Percentiles rank a stretch among this genome's conserved stretches.
phyloP scores from a whole-genome alignment of 2,329 filamentous ascomycete species.

The Penicillium sp. region DNA sequence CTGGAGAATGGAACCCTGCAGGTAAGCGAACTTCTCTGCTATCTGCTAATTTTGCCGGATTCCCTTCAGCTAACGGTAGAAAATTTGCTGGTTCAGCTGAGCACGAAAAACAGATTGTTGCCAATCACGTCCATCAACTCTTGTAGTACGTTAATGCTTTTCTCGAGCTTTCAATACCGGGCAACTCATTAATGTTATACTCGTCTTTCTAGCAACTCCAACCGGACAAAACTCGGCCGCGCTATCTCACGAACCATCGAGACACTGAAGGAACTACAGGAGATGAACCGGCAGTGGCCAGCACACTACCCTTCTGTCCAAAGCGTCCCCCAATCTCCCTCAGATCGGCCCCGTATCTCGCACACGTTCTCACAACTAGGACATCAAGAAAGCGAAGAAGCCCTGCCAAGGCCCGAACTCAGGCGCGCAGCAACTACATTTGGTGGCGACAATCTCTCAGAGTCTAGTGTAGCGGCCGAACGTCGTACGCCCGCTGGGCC shows the following conservation, averaged over 20 bases:
- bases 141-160: conserved; percentile 55
- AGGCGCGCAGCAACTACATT: conserved; percentile 68
- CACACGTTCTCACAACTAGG: conserved; percentile 34
- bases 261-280: conserved; percentile 72
- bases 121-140: conserved; percentile 83
- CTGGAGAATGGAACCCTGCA: conserved; percentile 44
- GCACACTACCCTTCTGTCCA: conserved; percentile 76
- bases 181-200: conserved; percentile 11
- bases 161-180: not conserved
- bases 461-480: conserved; percentile 69
- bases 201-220: conserved; percentile 59
- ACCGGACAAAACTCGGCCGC: conserved; percentile 77
- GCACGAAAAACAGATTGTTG: conserved; percentile 61
- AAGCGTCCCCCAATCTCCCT: conserved; percentile 20
- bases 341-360: conserved; percentile 32
- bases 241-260: conserved; percentile 84
- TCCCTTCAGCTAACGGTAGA: conserved; percentile 12
- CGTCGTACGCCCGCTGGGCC: conserved; percentile 61
- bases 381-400: conserved; percentile 19
- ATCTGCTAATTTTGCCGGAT: not conserved
- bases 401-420: conserved; percentile 46
- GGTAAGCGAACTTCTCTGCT: conserved; percentile 21
- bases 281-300: conserved; percentile 88
- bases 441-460: conserved; percentile 54
- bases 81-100: conserved; percentile 39